These are phyloP conservation scores for Penicillium alfredii DNA, from an alignment of 495 filamentous ascomycete genomes.

Conservation along the genomic window DNA sequence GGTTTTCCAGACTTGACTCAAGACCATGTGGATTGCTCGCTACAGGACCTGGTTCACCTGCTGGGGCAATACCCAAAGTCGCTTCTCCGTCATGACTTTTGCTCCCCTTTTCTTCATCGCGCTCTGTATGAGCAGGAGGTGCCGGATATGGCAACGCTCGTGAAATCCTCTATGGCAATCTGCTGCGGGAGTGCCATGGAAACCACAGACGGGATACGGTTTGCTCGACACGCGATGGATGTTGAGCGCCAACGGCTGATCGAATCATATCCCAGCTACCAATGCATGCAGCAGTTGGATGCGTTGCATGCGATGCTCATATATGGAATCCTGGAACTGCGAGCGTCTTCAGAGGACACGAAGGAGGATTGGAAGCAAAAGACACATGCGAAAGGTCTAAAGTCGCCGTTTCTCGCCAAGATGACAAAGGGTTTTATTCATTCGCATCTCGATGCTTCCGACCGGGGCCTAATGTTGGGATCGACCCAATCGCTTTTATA, in stretches of 20 bases:
- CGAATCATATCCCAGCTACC: slow-evolving; percentile 4
- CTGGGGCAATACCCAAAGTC: slow-evolving; percentile 6
- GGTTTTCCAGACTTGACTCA: neutral
- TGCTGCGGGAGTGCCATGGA: slow-evolving; percentile 15
- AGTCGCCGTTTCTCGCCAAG: slow-evolving; percentile 12
- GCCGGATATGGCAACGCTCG: slow-evolving; percentile 13
- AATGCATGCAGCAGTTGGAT: slow-evolving; percentile 18
- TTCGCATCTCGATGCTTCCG: slow-evolving; percentile 3
- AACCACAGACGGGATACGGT: slow-evolving; percentile 7
- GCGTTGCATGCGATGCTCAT: slow-evolving; percentile 15
- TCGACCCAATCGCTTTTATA: neutral
- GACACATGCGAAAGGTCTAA: slow-evolving; percentile 2
- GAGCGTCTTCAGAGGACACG: neutral
- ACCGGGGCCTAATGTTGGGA: neutral
- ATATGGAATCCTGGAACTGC: slow-evolving; percentile 10
- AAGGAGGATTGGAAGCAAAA: slow-evolving; percentile 9
- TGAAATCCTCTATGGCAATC: slow-evolving; percentile 10
- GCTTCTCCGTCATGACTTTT: slow-evolving; percentile 6
- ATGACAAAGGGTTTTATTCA: slow-evolving; percentile 7
- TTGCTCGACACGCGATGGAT: slow-evolving; percentile 10
- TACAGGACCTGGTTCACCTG: neutral
- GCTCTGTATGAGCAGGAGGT: slow-evolving; percentile 7
- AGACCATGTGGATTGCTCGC: neutral
- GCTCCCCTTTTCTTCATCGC: slow-evolving; percentile 8
- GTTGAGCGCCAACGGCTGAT: slow-evolving; percentile 12